Evolutionary conservation across 768 basidiomycete species (phyloP), one percentile per base, ranked within the genome.

Genomic region (Hericium rajendrae): DNA sequence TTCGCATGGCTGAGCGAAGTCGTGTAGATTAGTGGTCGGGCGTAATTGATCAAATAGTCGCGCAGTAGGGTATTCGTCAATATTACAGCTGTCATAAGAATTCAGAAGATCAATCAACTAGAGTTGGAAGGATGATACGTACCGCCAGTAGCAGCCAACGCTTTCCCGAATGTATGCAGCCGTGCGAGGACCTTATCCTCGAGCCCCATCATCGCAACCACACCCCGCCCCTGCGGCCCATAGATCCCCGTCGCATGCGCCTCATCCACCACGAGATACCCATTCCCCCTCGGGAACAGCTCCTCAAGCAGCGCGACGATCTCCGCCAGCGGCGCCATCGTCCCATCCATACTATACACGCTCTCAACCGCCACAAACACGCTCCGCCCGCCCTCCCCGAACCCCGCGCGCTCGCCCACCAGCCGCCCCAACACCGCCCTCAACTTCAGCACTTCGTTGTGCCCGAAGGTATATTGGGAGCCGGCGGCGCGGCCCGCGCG

Each of bases 281-380:
- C 84, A 65, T 88, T 88, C 2, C 78, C 77, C 16, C 62, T 55
- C 1, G 86, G 86, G 43, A 92, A 78, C 12, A 78, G 59, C 41
- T 78, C 74, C 26, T 91, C 82, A 48, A 92, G 64, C 3, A 78
- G 64, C 26, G 80, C 77, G 38, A 86, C 79, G 50, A 97, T 84
- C 46, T 81, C 79, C 15, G 54, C 54, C 28, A 98, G 74, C 0
- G 92, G 93, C 0, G 87, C 78, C 58, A 95, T 78, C 26, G 93
- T 95, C 13, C 95, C 95, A 62, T 98, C 95, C 95, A 98, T 98
- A 57, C 86, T 90, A 64, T 97, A 97, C 48, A 97, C 70, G 39
- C 83, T 86, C 75, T 98, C 95, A 6, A 97, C 84, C 0, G 91
- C 84, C 12, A 98, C 69, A 65, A 94, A 97, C 3, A 90, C 71